Conservation (phyloP, 1,284 basidiomycete genomes). For the Taiwanofungus camphoratus region DNA sequence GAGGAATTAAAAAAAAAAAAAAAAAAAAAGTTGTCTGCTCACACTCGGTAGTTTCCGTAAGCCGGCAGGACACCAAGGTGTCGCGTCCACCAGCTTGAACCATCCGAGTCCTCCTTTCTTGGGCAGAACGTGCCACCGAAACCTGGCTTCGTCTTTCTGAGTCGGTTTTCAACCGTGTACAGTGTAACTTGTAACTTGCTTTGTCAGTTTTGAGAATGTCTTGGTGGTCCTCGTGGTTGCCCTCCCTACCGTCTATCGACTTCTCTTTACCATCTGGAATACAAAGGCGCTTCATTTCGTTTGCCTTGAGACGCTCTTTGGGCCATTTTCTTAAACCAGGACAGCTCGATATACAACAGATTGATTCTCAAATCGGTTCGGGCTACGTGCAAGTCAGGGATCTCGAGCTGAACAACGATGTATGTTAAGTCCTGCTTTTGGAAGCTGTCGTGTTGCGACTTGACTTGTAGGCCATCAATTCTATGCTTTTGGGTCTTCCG, state of each 20-base stretch:
- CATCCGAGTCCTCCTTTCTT: no score
- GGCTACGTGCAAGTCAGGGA: conserved; percentile 85
- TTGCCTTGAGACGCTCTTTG: conserved; percentile 77
- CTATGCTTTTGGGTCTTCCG: conserved; percentile 63
- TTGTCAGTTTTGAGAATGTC: no score
- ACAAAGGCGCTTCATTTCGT: conserved; percentile 87
- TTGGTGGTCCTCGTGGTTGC: conserved; percentile 51
- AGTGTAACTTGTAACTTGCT: no score
- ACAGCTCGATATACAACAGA: conserved; percentile 80
- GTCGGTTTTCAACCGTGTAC: no score
- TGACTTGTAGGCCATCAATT: conserved; percentile 69
- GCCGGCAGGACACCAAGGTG: no score
- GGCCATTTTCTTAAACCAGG: conserved; percentile 86
- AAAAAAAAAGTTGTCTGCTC: no score
- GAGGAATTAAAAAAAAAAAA: no score
- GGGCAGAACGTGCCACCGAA: no score
- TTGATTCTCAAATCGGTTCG: conserved; percentile 88
- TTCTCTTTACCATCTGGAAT: conserved; percentile 77
- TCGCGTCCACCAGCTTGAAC: no score
- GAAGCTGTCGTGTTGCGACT: conserved; percentile 1
- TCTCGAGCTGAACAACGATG: conserved; percentile 74
- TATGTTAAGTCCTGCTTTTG: conserved; percentile 31
- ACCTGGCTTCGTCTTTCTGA: no score
- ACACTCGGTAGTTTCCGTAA: no score
- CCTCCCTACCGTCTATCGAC: conserved; percentile 52